Evolutionary conservation across 257 asterid genomes (phyloP), one percentile per base, ranked within the genome.

Genomic region (Plantago major): DNA sequence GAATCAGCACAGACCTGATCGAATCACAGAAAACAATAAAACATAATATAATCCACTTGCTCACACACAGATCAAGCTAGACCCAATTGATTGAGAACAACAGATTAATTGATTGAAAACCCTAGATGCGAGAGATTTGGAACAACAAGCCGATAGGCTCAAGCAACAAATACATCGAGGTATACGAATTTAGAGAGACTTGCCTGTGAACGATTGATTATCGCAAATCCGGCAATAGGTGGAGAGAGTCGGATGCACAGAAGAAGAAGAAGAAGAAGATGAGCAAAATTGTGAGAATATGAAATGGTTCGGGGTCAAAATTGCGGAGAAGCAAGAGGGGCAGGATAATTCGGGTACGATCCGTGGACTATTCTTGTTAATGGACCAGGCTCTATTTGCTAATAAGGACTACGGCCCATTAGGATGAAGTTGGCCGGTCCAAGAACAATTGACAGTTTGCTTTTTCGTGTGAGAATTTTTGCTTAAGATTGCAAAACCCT

Each of bases 231-330:
- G 26, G 14, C 12, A 19, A 30, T 45, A 52, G n/a, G 63, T 30
- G 18, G 26, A 57, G 13, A 18, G 10, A 55, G 16, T 14, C 19
- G 61, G 49, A 3, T 3, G 58, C 45, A 26, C 19, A 7, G 42
- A 26, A 54, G 50, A 45, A n/a, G 62, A 64, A 7, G 42, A 26
- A 54, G 50, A 45, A n/a, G 62, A 64, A 44, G 71, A 58, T 7
- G 47, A 51, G 46, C 55, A 44, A 42, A 17, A 28, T 2, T 16
- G 22, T 7, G 55, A 17, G 44, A 70, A 62, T 11, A 17, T 40
- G 40, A 53, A 56, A 28, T 60, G 8, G 63, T 40, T 44, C 28
- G 6, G 60, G 60, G 7, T 49, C 54, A 44, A 58, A 13, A 64
- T 10, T 49, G 47, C 4, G 57, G 7, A 8, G 19, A 17, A 26